Percentiles rank a stretch among this genome's conserved stretches.
Conservation (phyloP, 495 filamentous ascomycete genomes). For the Xylaria curta region DNA sequence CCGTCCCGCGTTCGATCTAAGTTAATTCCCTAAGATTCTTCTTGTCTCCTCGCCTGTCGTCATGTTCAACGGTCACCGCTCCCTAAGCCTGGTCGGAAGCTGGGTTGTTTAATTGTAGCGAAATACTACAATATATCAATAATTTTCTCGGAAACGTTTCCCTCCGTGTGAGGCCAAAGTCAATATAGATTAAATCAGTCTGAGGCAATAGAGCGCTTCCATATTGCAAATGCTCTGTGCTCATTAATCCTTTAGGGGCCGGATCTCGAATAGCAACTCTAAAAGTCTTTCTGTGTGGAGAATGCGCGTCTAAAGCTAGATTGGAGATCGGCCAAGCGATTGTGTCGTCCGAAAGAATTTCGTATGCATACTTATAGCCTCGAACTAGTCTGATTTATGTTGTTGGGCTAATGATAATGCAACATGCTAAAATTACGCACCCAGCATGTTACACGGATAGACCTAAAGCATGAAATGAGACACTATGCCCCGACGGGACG, state of each 20-base stretch:
- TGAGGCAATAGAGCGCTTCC: background rate
- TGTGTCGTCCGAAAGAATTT: too few species aligned
- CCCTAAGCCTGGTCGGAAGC: background rate
- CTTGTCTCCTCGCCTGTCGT: background rate
- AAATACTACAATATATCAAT: background rate
- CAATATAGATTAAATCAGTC: too few species aligned
- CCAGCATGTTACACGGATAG: too few species aligned
- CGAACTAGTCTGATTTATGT: too few species aligned
- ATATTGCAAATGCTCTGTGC: background rate
- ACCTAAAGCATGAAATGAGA: background rate
- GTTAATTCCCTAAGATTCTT: background rate
- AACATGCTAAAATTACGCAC: too few species aligned
- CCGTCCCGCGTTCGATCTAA: conserved; percentile 6
- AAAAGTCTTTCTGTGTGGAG: too few species aligned
- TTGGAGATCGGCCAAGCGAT: too few species aligned
- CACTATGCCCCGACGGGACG: background rate
- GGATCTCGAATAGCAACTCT: background rate
- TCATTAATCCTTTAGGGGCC: background rate
- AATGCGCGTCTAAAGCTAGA: too few species aligned
- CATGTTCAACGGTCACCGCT: background rate
- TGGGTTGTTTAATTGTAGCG: background rate
- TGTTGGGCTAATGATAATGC: too few species aligned
- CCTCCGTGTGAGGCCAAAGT: background rate
- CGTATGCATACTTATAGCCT: too few species aligned
- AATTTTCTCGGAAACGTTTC: background rate